Conservation (phyloP, 495 filamentous ascomycete genomes). For the Penicillium salamii region DNA sequence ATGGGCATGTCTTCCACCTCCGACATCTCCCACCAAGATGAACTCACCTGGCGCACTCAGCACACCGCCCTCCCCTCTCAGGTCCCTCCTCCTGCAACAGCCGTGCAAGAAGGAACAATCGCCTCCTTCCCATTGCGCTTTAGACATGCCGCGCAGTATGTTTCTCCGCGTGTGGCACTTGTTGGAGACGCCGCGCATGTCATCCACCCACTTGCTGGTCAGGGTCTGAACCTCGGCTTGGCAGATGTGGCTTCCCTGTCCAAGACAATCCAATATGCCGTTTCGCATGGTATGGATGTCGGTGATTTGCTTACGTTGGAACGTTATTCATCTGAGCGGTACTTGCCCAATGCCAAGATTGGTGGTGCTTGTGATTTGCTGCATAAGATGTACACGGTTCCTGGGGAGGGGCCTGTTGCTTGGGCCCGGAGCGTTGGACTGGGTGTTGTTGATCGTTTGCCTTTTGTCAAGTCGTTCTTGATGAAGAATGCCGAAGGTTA, state of each 20-base stretch:
- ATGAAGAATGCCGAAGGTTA: conserved; percentile 85
- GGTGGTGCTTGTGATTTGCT: conserved; percentile 89
- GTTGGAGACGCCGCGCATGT: conserved; percentile 95
- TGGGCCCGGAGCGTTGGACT: conserved; percentile 75
- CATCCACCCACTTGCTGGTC: conserved; percentile 89
- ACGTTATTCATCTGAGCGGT: conserved; percentile 73
- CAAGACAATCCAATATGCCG: conserved; percentile 69
- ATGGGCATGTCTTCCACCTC: conserved; percentile 49
- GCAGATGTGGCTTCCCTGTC: conserved; percentile 78
- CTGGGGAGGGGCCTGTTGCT: conserved; percentile 69
- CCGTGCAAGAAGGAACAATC: conserved; percentile 74
- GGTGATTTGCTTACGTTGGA: conserved; percentile 73
- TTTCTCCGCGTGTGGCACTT: conserved; percentile 80
- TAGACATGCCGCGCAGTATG: conserved; percentile 89
- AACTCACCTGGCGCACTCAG: conserved; percentile 76
- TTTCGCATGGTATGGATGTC: conserved; percentile 81
- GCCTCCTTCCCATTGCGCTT: conserved; percentile 89
- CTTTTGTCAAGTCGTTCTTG: conserved; percentile 75
- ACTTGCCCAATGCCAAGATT: conserved; percentile 77
- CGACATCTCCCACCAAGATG: conserved; percentile 54
- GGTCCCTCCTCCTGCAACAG: conserved; percentile 58
- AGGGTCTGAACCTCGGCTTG: conserved; percentile 91
- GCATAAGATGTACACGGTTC: conserved; percentile 82
- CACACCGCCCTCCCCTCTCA: conserved; percentile 55
- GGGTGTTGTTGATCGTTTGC: conserved; percentile 70